Base-by-base conservation (phyloP, 768 basidiomycete genomes). In the Crepidotus variabilis region DNA sequence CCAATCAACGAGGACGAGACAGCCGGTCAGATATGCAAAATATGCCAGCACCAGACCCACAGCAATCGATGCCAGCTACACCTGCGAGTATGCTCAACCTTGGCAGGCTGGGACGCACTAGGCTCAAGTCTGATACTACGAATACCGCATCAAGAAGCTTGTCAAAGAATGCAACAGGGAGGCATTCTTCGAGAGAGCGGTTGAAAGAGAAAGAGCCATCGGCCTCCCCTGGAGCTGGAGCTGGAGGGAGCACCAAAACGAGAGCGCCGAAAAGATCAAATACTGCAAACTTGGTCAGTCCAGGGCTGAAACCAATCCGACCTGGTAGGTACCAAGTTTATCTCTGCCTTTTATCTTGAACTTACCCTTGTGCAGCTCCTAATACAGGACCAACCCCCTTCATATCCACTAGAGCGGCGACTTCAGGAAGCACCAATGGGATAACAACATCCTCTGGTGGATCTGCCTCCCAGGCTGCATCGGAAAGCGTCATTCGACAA, bases 81-180 rank as follows among this genome's bases (percentile, higher is more conserved):
- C 95, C 95, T 0, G 89, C 92, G 0, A 90, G 85, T 56, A 88
- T 98, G 65, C 92, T 98, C 91, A 95, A 95, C 60, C 77, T 98
- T 6, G 86, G 87, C 2, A 73, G 81, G 35, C 69, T 88, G 2
- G 83, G 85, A 7, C 51, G 43, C 55, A 51, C 57, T 16, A 56
- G 66, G 22, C 47, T 64, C 22, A 58, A 56, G 14, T 52, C 58
- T 10, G 51, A 57, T n/a, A 48, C 58, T 4, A 43, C 56, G 35
- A 21, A 35, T 18, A 10, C 18, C 2, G 20, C 55, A 10, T 18
- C 36, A 48, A 33, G 55, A 6, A 50, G 20, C 55, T 20, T 28
- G 48, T 56, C 55, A 16, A 11, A 51, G n/a, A 6, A 52, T 23
- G 14, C 33, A 6, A 11, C 56, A 6, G 28, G 50, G 8, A 49